Base-by-base conservation (phyloP, 805 yeast genomes). In the Metschnikowia cubensis region DNA sequence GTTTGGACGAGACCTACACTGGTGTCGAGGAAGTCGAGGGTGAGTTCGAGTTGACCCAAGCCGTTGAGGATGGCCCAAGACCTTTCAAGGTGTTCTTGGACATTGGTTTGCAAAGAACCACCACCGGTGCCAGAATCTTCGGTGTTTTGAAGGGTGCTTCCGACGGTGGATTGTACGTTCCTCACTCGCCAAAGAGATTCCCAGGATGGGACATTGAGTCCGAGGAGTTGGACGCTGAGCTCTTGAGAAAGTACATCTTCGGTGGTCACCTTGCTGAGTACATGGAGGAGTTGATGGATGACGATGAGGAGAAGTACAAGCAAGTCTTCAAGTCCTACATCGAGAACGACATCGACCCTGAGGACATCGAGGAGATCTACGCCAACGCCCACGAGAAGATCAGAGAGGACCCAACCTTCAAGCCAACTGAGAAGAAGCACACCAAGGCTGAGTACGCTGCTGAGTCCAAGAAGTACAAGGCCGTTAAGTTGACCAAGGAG, bases 71-170 rank as follows among this genome's bases (percentile, higher is more conserved):
- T 64, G 97, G 84, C 66, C 99, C 98, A 81, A 87, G 98, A 78
- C 99, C 99, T 75, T 94, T 94, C 96, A 94, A 94, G 87, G 97
- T 91, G 65, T 94, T 83, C 89, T 84, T 94, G 73, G 99, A 94
- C 76, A 91, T 94, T 71, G 99, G 99, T 89, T 83, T 94, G 76
- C 96, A 90, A 81, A 91, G 99, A 87, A 90, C 99, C 81, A 94
- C 99, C 81, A 91, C 98, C 70, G 99, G 99, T 89, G 97, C 98
- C 74, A 89, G 96, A 80, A 84, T 94, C 76, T 94, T 94, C 71
- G 99, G 98, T 89, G 97, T 94, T 73, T 82, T 94, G 72, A 94
- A 94, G 87, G 99, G 99, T 87, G 99, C 99, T 71, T 92, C 98
- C 60, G 99, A 94, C 76, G 99, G 99, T 88, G 99, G 99, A 69